Conservation (phyloP, 805 yeast genomes). For the Metschnikowia reukaufii region DNA sequence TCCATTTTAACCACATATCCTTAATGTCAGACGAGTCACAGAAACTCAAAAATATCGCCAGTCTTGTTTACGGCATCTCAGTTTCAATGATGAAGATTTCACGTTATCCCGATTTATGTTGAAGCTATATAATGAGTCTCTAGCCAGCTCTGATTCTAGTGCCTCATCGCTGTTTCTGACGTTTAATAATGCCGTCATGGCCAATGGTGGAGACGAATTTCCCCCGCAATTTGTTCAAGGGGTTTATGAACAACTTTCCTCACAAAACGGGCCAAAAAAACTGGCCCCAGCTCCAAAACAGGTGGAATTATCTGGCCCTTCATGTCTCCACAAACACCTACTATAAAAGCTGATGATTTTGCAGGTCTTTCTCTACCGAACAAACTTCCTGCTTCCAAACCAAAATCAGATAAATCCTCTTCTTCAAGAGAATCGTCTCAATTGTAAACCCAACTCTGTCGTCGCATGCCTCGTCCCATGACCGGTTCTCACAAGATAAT, state of each 20-base stretch:
- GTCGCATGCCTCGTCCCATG: background rate
- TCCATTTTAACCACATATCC: background rate
- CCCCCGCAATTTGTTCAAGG: conserved; percentile 31
- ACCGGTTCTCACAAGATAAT: background rate
- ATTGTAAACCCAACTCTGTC: background rate
- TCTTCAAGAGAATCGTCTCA: background rate
- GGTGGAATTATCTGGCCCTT: background rate
- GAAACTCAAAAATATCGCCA: conserved; percentile 1
- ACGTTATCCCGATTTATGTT: conserved; percentile 31
- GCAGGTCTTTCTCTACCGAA: conserved; percentile 6
- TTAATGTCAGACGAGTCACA: conserved; percentile 4
- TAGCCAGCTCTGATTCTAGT: conserved; percentile 8
- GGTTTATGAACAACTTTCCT: conserved; percentile 19
- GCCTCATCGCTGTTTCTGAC: conserved; percentile 6
- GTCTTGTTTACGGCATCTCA: conserved; percentile 14
- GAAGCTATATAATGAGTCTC: conserved; percentile 25
- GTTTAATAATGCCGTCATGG: conserved; percentile 22
- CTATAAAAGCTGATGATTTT: background rate
- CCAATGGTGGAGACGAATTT: conserved; percentile 45
- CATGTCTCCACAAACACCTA: background rate
- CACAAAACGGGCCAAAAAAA: background rate
- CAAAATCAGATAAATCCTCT: background rate
- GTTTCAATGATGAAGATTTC: conserved; percentile 19
- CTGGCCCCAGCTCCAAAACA: background rate
- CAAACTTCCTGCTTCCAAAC: background rate